phyloP scores from a whole-genome alignment of 768 basidiomycete genomes.

The Kwoniella botswanensis region DNA sequence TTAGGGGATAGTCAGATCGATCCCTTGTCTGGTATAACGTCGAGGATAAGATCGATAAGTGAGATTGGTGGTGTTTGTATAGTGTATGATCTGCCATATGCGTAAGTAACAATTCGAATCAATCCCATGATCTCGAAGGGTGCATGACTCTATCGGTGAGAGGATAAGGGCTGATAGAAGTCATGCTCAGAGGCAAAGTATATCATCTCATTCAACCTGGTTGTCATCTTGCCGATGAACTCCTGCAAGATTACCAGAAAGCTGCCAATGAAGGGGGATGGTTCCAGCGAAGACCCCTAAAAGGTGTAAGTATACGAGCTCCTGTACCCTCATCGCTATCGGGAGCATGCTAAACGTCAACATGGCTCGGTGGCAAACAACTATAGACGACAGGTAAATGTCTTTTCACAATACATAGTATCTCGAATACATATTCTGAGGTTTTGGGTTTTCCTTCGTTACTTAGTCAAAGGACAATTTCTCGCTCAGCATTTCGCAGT shows the following conservation, averaged over 20 bases:
- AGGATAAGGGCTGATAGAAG: no score
- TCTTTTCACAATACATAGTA: no score
- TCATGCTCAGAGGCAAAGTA: conserved; percentile 20
- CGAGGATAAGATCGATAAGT: neutral
- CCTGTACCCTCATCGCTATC: no score
- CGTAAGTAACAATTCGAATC: conserved; percentile 16
- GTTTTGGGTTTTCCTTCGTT: no score
- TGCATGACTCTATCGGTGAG: no score
- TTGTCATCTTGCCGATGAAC: conserved; percentile 10
- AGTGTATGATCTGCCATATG: conserved; percentile 19
- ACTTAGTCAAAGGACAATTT: conserved; percentile 38
- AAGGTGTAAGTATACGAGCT: conserved; percentile 25
- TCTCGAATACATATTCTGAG: no score
- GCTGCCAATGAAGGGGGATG: conserved; percentile 31
- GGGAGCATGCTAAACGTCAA: no score
- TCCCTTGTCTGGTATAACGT: conserved; percentile 12
- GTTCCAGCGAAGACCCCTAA: conserved; percentile 38
- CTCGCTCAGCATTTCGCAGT: conserved; percentile 51
- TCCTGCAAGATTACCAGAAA: conserved; percentile 37
- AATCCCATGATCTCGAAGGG: no score
- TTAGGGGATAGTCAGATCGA: conserved; percentile 27
- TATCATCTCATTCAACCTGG: conserved; percentile 31
- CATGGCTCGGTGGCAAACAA: no score
- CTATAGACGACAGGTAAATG: no score
- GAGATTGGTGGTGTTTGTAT: conserved; percentile 3